Conservation (phyloP, 1,284 basidiomycete species). For the Boletus mariae region DNA sequence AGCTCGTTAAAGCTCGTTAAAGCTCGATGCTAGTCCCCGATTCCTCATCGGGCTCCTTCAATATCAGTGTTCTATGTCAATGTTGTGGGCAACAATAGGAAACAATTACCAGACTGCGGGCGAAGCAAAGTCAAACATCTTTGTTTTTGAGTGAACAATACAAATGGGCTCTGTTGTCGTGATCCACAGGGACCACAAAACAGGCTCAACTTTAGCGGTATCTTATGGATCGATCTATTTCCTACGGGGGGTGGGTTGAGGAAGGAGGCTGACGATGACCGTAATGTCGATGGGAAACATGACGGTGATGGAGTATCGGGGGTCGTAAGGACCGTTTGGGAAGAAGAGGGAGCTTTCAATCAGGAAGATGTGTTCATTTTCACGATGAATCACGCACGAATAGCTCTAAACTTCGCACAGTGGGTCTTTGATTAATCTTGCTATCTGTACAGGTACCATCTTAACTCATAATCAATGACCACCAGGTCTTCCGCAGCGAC, state of each 20-base stretch:
- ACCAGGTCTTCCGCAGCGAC: no score
- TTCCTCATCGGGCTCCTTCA: no score
- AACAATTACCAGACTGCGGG: slow-evolving; percentile 45
- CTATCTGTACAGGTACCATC: no score
- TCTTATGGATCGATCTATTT: slow-evolving; percentile 19
- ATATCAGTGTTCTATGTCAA: no score
- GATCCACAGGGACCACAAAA: slow-evolving; percentile 38
- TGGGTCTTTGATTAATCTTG: no score
- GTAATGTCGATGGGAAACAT: slow-evolving; percentile 48
- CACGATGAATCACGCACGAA: no score
- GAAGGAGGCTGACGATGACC: slow-evolving; percentile 45
- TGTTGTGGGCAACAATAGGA: slow-evolving; percentile 15
- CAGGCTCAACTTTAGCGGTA: slow-evolving; percentile 43
- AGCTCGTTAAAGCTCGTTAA: no score
- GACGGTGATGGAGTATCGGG: slow-evolving; percentile 48
- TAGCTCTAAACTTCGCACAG: no score
- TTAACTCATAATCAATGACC: no score
- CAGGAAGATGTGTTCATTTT: no score
- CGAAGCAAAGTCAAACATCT: slow-evolving; percentile 48
- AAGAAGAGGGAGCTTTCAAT: no score
- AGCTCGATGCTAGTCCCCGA: no score
- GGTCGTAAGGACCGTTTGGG: slow-evolving; percentile 31
- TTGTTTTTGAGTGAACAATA: slow-evolving; percentile 33
- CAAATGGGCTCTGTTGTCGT: slow-evolving; percentile 30
- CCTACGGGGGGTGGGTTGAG: slow-evolving; percentile 46